Percentiles rank a stretch among this genome's conserved stretches.
Evolutionary conservation across 106 monocot genomes (phyloP).

Genomic region (Acorus calamus): DNA sequence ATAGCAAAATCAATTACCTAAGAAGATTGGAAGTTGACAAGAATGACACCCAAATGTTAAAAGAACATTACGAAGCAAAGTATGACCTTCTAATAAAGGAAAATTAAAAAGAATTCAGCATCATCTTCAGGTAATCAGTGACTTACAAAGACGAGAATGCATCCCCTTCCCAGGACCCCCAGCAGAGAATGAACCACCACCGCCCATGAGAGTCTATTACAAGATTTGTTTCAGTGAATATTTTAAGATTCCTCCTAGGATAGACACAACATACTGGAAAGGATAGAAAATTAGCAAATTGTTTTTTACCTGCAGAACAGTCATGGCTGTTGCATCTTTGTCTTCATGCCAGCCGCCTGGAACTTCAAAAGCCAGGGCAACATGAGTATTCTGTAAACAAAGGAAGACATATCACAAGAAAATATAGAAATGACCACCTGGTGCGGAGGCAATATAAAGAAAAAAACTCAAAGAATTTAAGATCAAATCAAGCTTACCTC

Average conservation of each 20-base stretch:
- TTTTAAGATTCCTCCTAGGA: not conserved
- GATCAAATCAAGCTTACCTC: slow-evolving; percentile 26
- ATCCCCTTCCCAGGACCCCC: slow-evolving; percentile 94
- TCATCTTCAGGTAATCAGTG: not conserved
- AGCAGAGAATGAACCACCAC: slow-evolving; percentile 90
- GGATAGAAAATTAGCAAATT: not conserved
- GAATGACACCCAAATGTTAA: too few relatives aligned
- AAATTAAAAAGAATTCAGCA: not conserved
- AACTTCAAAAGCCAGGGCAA: slow-evolving; percentile 79
- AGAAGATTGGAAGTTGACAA: too few relatives aligned
- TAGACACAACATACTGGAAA: not conserved
- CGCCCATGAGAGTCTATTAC: slow-evolving; percentile 75
- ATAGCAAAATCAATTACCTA: too few relatives aligned
- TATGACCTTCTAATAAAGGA: not conserved
- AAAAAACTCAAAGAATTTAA: not conserved
- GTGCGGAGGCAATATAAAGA: not conserved
- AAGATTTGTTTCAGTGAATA: slow-evolving; percentile 6
- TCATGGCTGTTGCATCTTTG: slow-evolving; percentile 49
- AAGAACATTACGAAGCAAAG: not conserved
- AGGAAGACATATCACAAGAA: not conserved
- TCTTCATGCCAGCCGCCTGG: slow-evolving; percentile 83
- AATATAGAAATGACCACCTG: not conserved
- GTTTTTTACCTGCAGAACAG: slow-evolving; percentile 65
- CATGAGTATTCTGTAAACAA: slow-evolving; percentile 60
- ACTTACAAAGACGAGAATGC: slow-evolving; percentile 92